Base-by-base conservation (phyloP, 768 basidiomycete species). In the Rhodotorula diobovata region DNA sequence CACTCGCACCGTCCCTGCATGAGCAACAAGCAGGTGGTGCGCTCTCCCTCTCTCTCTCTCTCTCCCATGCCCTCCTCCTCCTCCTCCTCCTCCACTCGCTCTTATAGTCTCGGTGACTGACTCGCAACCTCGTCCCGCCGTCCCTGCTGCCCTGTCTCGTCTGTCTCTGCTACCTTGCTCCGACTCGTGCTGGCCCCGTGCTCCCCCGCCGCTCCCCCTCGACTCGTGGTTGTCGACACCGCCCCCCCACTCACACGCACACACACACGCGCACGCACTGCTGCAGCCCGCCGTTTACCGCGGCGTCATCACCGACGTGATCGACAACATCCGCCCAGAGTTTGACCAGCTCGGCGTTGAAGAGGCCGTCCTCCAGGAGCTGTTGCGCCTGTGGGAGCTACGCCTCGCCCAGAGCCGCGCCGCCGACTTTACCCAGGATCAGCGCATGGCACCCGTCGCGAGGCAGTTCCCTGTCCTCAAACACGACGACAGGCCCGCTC, bases 381-480 rank as follows among this genome's bases (percentile, higher is more conserved):
- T 99, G 67, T 91, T 95, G 82, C 86, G 97, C 91, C 92, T 91
- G 89, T 99, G 96, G 96, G 90, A 98, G 80, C 85, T 84, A 78
- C 96, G 96, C 80, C 88, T 99, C 60, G 86, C 96, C 50, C 88
- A 88, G n/a, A 94, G 92, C 5, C 88, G 90, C 77, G 95, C 96
- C 32, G 96, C 96, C 62, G 92, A 97, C 76, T 98, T 96, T 80
- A 90, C 66, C 6, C 39, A 46, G n/a, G 77, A 77, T 62, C 41
- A 67, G 14, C 51, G 74, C 41, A 63, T 79, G 60, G 74, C 66
- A 7, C 64, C 68, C 7, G 63, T 68, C 56, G 68, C 68, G 25
- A 25, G 43, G 43, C 51, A 56, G 35, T 72, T 72, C 61, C 68
- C 61, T 43, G 61, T 70, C 14, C 21, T 68, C 46, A 56, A 45